Percentiles rank a stretch among this genome's conserved stretches.
These are phyloP conservation scores for Candida maesae DNA, from an alignment of 805 yeast species.

Conservation along the genomic window DNA sequence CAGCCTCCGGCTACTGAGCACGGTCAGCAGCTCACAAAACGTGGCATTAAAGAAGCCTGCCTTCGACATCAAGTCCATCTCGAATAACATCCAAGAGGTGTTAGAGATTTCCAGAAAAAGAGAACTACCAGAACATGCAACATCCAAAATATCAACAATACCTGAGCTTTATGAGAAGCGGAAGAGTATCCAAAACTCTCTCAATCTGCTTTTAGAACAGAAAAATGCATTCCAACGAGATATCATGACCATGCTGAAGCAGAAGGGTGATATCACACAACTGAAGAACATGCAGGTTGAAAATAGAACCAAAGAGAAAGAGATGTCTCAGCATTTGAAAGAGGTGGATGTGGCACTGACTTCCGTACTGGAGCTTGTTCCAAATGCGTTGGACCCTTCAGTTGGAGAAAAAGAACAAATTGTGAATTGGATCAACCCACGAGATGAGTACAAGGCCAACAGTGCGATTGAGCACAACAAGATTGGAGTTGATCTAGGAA, in stretches of 20 bases:
- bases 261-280: slow-evolving; percentile 12
- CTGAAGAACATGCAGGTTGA: slow-evolving; percentile 16
- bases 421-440: slow-evolving; percentile 49
- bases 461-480: slow-evolving; percentile 53
- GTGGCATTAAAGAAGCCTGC: slow-evolving; percentile 28
- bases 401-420: slow-evolving; percentile 43
- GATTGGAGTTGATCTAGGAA: slow-evolving; percentile 63
- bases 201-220: slow-evolving; percentile 28
- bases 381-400: slow-evolving; percentile 52
- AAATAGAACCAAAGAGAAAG: slow-evolving; percentile 23
- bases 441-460: slow-evolving; percentile 25
- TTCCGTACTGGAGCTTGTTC: slow-evolving; percentile 47
- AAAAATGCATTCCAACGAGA: slow-evolving; percentile 28
- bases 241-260: slow-evolving; percentile 24
- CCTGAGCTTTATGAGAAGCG: slow-evolving; percentile 26
- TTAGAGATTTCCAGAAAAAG: slow-evolving; percentile 32
- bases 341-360: slow-evolving; percentile 35
- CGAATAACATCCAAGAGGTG: slow-evolving; percentile 27
- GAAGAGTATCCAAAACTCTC: slow-evolving; percentile 18
- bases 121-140: slow-evolving; percentile 19
- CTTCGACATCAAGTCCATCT: slow-evolving; percentile 33
- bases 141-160: slow-evolving; percentile 28
- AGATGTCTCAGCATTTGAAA: slow-evolving; percentile 15
- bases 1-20: slow-evolving; percentile 6
- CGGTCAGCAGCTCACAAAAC: slow-evolving; percentile 6